These are phyloP conservation scores for fission yeast (Schizosaccharomyces pombe) DNA, from an alignment of 805 yeast species.

Conservation along the genomic window DNA sequence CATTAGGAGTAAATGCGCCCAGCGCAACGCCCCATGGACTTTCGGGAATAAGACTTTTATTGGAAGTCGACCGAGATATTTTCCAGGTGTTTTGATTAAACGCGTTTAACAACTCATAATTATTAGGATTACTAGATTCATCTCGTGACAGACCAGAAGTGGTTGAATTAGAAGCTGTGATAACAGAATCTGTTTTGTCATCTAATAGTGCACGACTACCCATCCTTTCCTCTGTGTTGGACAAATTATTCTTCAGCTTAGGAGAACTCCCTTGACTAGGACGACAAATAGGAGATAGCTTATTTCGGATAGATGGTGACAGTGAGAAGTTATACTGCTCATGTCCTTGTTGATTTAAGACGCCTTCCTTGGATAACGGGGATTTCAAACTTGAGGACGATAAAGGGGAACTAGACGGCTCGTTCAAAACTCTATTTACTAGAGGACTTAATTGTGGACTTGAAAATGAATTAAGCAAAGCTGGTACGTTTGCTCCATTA, in stretches of 20 bases:
- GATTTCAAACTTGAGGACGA: too few relatives aligned
- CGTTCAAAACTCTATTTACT: too few relatives aligned
- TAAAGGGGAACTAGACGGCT: too few relatives aligned
- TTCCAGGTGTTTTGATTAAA: neutral
- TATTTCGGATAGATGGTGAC: neutral
- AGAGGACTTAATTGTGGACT: too few relatives aligned
- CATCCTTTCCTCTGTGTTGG: neutral
- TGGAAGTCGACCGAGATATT: neutral
- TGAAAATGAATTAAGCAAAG: neutral
- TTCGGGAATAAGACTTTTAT: neutral
- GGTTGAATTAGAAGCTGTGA: neutral
- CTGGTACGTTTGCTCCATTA: neutral
- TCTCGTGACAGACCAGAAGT: neutral
- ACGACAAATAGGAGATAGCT: neutral
- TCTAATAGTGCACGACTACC: neutral
- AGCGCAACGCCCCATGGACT: neutral
- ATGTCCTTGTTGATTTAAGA: too few relatives aligned
- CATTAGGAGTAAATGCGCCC: neutral
- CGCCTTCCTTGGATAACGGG: too few relatives aligned
- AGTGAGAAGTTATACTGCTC: too few relatives aligned
- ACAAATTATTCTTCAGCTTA: neutral
- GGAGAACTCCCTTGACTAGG: neutral
- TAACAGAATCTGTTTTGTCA: neutral
- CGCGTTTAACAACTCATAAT: neutral
- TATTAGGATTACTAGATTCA: neutral